A percentile compares a stretch with the other conserved stretches of the same genome.
Evolutionary conservation across 352 stramenopile genomes (phyloP).

Genomic region (Phytopythium vexans): DNA sequence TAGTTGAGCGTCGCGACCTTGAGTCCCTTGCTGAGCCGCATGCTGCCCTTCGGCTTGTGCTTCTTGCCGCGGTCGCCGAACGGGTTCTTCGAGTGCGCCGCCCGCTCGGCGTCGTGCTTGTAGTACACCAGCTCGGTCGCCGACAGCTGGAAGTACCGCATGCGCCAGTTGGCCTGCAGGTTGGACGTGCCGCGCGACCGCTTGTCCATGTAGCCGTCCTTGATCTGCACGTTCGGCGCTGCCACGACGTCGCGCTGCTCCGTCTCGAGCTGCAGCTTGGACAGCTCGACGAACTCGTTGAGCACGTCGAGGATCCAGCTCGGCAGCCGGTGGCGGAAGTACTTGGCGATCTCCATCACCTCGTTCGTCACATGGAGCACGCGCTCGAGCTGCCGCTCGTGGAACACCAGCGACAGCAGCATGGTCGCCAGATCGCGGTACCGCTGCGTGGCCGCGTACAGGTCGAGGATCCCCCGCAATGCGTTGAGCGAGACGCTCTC

Average conservation of each 20-base stretch:
- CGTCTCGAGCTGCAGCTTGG: slow-evolving; percentile 49
- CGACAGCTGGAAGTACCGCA: slow-evolving; percentile 51
- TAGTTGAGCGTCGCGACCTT: slow-evolving; percentile 49
- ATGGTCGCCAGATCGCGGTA: slow-evolving; percentile 54
- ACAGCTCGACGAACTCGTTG: slow-evolving; percentile 51
- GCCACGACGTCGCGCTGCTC: slow-evolving; percentile 42
- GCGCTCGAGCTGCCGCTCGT: slow-evolving; percentile 23
- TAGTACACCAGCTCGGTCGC: slow-evolving; percentile 49
- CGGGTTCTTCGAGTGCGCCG: slow-evolving; percentile 44
- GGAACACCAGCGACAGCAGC: slow-evolving; percentile 53
- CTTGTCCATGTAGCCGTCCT: slow-evolving; percentile 59
- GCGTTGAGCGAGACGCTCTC: slow-evolving; percentile 44
- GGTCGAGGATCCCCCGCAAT: slow-evolving; percentile 34
- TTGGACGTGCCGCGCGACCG: slow-evolving; percentile 37
- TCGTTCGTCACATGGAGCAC: slow-evolving; percentile 41
- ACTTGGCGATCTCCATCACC: slow-evolving; percentile 41
- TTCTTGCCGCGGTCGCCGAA: slow-evolving; percentile 54
- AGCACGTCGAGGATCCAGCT: slow-evolving; percentile 57
- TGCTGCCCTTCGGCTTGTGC: slow-evolving; percentile 39
- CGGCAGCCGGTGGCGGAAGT: slow-evolving; percentile 48
- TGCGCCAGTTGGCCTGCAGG: slow-evolving; percentile 73
- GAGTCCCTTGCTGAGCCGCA: slow-evolving; percentile 34
- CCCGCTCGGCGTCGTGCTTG: slow-evolving; percentile 60
- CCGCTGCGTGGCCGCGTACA: slow-evolving; percentile 44
- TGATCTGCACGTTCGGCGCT: slow-evolving; percentile 31